Evolutionary conservation across 2,329 filamentous ascomycete species (phyloP).

Genomic region (Talaromyces islandicus): DNA sequence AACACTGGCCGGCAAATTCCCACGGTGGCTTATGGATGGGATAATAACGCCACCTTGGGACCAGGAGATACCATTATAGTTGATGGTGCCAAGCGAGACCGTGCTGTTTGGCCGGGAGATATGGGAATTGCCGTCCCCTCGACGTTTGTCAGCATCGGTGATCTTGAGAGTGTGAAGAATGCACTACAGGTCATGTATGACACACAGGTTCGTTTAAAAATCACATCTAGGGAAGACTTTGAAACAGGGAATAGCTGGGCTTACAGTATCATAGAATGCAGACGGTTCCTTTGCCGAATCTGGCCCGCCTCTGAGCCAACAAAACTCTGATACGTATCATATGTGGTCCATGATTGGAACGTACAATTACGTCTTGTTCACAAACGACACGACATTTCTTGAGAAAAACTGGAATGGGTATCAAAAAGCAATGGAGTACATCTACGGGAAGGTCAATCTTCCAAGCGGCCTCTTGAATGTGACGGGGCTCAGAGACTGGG

Average conservation of each 20-base stretch:
- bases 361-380: constrained; percentile 54
- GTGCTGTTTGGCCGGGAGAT: constrained; percentile 43
- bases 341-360: constrained; percentile 54
- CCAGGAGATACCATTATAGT: constrained; percentile 38
- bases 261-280: constrained; percentile 1
- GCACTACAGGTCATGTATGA: constrained; percentile 45
- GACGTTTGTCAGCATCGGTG: constrained; percentile 37
- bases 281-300: constrained; percentile 31
- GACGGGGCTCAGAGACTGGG: constrained; percentile 48
- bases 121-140: constrained; percentile 47
- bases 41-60: constrained; percentile 35
- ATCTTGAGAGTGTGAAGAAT: constrained; percentile 43
- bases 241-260: background rate
- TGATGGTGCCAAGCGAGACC: constrained; percentile 39
- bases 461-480: constrained; percentile 45
- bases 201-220: constrained; percentile 25
- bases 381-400: constrained; percentile 47
- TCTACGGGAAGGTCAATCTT: constrained; percentile 39
- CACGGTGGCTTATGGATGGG: constrained; percentile 27
- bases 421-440: constrained; percentile 41
- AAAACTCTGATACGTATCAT: constrained; percentile 30
- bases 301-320: constrained; percentile 28
- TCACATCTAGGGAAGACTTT: background rate
- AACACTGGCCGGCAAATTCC: constrained; percentile 32
- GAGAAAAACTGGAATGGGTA: constrained; percentile 45